Base-by-base conservation (phyloP, 352 stramenopile species). In the Saprolegnia parasitica region DNA sequence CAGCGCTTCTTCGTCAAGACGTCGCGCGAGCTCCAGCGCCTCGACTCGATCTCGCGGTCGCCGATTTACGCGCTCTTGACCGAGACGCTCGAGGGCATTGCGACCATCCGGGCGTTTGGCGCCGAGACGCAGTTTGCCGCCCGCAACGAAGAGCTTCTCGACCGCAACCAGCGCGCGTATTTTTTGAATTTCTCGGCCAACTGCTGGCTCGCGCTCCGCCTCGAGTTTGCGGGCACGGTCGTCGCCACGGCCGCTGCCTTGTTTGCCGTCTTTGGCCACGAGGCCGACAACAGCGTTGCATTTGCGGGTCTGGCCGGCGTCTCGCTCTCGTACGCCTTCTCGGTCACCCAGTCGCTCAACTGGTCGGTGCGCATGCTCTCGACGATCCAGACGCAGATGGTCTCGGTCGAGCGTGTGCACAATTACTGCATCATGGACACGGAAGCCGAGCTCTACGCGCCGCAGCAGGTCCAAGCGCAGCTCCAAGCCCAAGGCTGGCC, bases 1-100 rank as follows among this genome's bases (percentile, higher is more conserved):
- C 79, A 96, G 72, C 88, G 86, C 32, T 96, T 93, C 63, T 91
- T 88, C 68, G 74, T 91, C 57, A 68, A 67, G 50, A 77, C 61
- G 13, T 62, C 78, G 72, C 76, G 92, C 24, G 88, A 98, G 72
- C 77, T 98, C n/a, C 92, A 96, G 71, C 76, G 92, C 56, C 74
- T 97, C 10, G 90, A 97, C 61, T 89, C 83, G 24, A 79, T 93
- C 9, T 81, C 70, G 58, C 65, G 88, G 56, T 94, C 81, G 47
- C 91, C 91, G 35, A 84, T 98, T 32, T 97, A 95, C 78, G 77
- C 80, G 1, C 76, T 92, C 63, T 78, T 96, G 39, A 79, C 79
- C 21, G 88, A 97, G 79, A 87, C 87, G 32, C 76, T 99, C 10
- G 88, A 79, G 54, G 95, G 91, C 24, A 81, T 98, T n/a, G 80